These are phyloP conservation scores for Sclerotiophoma versabilis DNA, from an alignment of 2,329 filamentous ascomycete genomes.

Conservation along the genomic window DNA sequence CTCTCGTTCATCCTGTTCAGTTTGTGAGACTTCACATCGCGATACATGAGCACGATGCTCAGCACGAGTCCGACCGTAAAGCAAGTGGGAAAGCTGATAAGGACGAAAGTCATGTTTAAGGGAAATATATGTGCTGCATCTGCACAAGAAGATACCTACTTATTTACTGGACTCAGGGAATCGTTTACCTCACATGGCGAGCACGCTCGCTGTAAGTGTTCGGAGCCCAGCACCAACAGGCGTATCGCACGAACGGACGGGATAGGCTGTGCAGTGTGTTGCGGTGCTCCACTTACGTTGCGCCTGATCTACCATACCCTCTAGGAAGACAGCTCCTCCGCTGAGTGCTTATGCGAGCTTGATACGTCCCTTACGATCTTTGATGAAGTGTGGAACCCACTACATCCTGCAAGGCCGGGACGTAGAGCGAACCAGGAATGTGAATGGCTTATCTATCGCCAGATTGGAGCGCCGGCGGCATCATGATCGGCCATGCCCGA, in stretches of 20 bases:
- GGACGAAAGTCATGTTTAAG: slow-evolving; percentile 7
- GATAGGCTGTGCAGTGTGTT: too few relatives aligned
- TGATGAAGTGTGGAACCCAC: neutral
- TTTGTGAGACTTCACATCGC: slow-evolving; percentile 8
- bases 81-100: slow-evolving; percentile 17
- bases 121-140: neutral
- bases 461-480: too few relatives aligned
- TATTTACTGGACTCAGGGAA: neutral
- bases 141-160: neutral
- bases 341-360: neutral
- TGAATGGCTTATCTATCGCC: too few relatives aligned
- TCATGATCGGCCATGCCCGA: too few relatives aligned
- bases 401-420: neutral
- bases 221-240: too few relatives aligned
- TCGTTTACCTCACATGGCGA: neutral
- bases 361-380: neutral
- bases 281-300: too few relatives aligned
- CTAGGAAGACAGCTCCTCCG: neutral
- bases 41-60: slow-evolving; percentile 16
- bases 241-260: too few relatives aligned
- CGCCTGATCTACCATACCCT: neutral
- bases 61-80: slow-evolving; percentile 14
- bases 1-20: slow-evolving; percentile 5
- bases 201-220: neutral
- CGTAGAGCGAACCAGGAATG: too few relatives aligned